Evolutionary conservation across 495 filamentous ascomycete genomes (phyloP).

Genomic region (Trichoderma gamsii): DNA sequence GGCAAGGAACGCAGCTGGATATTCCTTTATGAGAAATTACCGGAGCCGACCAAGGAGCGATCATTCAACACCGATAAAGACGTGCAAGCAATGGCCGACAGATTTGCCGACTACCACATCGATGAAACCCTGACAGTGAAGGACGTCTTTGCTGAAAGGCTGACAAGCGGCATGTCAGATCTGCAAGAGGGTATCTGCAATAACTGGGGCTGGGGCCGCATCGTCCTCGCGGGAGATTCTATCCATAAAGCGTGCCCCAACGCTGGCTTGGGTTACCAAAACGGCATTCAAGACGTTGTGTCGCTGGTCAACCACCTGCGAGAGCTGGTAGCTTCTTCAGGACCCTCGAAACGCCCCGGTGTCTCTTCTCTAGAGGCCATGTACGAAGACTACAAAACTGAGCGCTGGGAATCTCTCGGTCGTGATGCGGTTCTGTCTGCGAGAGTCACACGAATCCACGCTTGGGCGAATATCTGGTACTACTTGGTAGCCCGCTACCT

Average conservation of each 20-base stretch:
- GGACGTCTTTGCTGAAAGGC: constrained; percentile 26
- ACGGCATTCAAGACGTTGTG: constrained; percentile 31
- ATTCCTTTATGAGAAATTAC: constrained; percentile 33
- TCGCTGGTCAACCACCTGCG: constrained; percentile 32
- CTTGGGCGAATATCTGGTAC: background rate
- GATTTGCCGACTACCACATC: constrained; percentile 24
- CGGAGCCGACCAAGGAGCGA: constrained; percentile 24
- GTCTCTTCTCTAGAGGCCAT: constrained; percentile 4
- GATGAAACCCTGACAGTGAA: constrained; percentile 24
- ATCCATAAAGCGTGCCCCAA: constrained; percentile 38
- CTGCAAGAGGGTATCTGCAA: constrained; percentile 37
- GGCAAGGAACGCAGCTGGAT: constrained; percentile 29
- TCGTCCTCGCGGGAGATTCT: constrained; percentile 36
- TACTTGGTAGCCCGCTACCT: background rate
- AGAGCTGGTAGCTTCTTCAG: background rate
- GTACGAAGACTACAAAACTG: background rate
- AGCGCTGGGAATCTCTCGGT: background rate
- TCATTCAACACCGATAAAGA: constrained; percentile 27
- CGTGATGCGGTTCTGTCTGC: background rate
- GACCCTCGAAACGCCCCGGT: background rate
- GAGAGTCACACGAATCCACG: background rate
- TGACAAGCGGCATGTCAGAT: constrained; percentile 21
- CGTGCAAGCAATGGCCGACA: constrained; percentile 23
- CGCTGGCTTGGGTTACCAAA: constrained; percentile 29
- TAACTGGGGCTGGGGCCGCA: constrained; percentile 30